These are phyloP conservation scores for Pulveroboletus sp. DNA, from an alignment of 768 basidiomycete species.

Conservation along the genomic window DNA sequence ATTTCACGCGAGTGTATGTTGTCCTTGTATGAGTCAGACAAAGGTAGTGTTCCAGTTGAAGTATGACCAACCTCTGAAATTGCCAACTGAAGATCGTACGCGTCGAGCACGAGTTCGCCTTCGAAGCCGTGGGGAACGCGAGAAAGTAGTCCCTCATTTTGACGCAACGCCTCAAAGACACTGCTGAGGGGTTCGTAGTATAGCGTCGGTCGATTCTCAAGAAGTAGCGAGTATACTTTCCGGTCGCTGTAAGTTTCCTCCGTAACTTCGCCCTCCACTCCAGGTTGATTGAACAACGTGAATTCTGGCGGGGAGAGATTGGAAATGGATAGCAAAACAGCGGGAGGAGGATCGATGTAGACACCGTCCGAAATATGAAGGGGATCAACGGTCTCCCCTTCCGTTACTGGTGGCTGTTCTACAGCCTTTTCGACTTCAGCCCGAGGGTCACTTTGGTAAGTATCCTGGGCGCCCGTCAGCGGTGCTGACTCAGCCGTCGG, in stretches of 20 bases:
- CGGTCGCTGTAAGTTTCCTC: constrained; percentile 15
- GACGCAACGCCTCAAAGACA: constrained; percentile 69
- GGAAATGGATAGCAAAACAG: constrained; percentile 49
- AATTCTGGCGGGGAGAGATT: constrained; percentile 40
- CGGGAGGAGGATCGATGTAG: constrained; percentile 72
- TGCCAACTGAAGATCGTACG: constrained; percentile 61
- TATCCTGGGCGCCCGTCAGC: constrained; percentile 6
- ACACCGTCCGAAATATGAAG: constrained; percentile 63
- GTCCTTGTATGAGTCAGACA: constrained; percentile 43
- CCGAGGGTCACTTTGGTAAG: neutral
- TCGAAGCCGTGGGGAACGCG: constrained; percentile 45
- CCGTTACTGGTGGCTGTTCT: constrained; percentile 10
- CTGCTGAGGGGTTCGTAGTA: constrained; percentile 72
- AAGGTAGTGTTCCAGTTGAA: neutral
- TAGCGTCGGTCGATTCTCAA: constrained; percentile 61
- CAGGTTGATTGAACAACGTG: constrained; percentile 56
- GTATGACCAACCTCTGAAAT: constrained; percentile 55
- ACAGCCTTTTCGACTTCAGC: constrained; percentile 8
- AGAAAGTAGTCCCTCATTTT: constrained; percentile 48
- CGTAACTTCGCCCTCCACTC: constrained; percentile 23
- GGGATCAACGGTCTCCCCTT: constrained; percentile 35
- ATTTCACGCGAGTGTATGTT: constrained; percentile 65
- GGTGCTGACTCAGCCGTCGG: constrained; percentile 7
- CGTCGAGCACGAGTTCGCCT: constrained; percentile 65
- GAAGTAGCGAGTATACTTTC: constrained; percentile 40